These are phyloP conservation scores for Juncus effusus DNA, from an alignment of 176 grass and related monocot species.

Conservation along the genomic window DNA sequence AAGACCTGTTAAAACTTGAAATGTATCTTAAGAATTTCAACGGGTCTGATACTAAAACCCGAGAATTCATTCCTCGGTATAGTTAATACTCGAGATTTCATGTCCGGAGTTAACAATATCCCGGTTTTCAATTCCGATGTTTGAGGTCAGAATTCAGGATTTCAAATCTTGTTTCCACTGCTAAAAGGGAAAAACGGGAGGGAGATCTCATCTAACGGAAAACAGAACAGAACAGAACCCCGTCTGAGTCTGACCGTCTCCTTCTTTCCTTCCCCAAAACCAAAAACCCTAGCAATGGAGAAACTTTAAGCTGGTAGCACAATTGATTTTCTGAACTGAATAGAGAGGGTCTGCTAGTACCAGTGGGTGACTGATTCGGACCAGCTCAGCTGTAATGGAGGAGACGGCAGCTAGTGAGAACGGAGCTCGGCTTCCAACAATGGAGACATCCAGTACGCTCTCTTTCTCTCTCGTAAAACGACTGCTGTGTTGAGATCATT, in stretches of 20 bases:
- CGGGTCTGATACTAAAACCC: too few species aligned
- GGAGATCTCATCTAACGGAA: too few species aligned
- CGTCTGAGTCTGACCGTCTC: background rate
- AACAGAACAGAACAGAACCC: too few species aligned
- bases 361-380: background rate
- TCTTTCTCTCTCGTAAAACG: background rate
- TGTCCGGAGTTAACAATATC: too few species aligned
- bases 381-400: background rate
- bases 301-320: background rate
- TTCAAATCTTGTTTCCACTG: too few species aligned
- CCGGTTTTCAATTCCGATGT: too few species aligned
- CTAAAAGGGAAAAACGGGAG: too few species aligned
- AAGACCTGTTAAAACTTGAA: too few species aligned
- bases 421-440: background rate
- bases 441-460: constrained; percentile 1
- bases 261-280: background rate
- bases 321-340: background rate
- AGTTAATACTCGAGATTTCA: too few species aligned
- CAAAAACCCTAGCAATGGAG: constrained; percentile 1
- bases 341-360: background rate
- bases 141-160: too few species aligned
- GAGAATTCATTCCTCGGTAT: too few species aligned
- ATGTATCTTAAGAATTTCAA: too few species aligned
- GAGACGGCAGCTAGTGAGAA: background rate
- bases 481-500: background rate